Conservation (phyloP, 306 rosid genomes). For the Sicyos baderoa region DNA sequence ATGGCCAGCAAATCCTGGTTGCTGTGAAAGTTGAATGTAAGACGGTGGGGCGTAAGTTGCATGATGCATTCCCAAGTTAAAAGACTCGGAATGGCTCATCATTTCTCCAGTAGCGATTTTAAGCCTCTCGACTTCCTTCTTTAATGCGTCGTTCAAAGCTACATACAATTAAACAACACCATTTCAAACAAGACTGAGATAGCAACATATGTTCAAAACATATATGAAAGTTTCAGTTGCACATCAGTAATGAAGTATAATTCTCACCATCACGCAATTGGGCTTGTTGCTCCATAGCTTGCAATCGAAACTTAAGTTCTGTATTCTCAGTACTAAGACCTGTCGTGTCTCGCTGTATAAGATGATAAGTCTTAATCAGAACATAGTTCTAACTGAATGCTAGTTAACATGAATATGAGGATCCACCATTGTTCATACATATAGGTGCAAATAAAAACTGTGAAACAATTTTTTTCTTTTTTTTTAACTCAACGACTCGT, state of each 20-base stretch:
- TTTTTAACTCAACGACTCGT: too few species aligned
- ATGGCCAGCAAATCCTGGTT: constrained; percentile 36
- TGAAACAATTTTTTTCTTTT: too few species aligned
- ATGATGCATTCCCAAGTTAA: constrained; percentile 76
- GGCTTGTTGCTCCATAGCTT: constrained; percentile 98
- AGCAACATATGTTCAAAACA: neutral
- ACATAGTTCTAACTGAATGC: constrained; percentile 14
- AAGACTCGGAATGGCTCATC: constrained; percentile 65
- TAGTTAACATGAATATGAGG: neutral
- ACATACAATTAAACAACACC: constrained; percentile 18
- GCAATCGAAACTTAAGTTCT: constrained; percentile 88
- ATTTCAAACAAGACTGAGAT: neutral
- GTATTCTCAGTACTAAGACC: constrained; percentile 82
- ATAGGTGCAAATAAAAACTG: neutral
- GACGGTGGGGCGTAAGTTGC: constrained; percentile 46
- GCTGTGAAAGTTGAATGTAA: constrained; percentile 58
- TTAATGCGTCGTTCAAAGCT: constrained; percentile 88
- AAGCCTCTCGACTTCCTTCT: constrained; percentile 96
- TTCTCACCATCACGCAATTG: constrained; percentile 83
- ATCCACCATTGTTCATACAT: neutral
- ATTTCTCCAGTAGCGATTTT: constrained; percentile 83
- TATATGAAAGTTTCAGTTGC: neutral
- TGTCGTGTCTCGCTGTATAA: constrained; percentile 65
- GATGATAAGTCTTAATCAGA: constrained; percentile 19
- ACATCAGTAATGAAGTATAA: neutral